Conservation (phyloP, 2,329 filamentous ascomycete genomes). For the Trichoderma gracile region DNA sequence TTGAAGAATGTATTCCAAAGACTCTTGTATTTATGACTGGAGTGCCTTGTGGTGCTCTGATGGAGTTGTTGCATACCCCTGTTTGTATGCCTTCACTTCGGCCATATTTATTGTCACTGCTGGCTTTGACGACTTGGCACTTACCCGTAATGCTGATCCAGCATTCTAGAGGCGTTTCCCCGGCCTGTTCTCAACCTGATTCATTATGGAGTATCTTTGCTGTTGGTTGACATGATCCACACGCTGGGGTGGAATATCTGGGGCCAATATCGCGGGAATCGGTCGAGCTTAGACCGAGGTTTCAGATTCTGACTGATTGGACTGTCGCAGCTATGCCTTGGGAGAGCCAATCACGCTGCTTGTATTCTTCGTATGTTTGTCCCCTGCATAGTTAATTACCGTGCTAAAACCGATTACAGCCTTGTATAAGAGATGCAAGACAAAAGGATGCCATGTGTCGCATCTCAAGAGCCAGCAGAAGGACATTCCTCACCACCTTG, state of each 20-base stretch:
- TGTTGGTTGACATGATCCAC: not conserved
- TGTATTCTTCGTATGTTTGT: not conserved
- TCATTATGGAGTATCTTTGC: not conserved
- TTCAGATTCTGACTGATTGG: not conserved
- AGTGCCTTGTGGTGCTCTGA: no score
- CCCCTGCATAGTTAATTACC: not conserved
- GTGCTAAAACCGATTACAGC: not conserved
- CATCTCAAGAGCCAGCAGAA: no score
- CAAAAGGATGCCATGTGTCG: no score
- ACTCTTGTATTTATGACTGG: no score
- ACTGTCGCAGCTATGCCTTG: not conserved
- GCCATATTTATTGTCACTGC: not conserved
- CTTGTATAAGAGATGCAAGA: not conserved
- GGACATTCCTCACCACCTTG: no score
- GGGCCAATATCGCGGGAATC: not conserved
- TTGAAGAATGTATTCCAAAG: no score
- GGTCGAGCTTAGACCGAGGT: not conserved
- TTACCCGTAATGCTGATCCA: conserved; percentile 1
- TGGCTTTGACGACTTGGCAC: not conserved
- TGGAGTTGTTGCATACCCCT: not conserved
- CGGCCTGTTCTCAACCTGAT: no score
- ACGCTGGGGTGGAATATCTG: not conserved
- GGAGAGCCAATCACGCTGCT: not conserved
- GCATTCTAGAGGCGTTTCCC: not conserved
- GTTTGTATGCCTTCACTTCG: not conserved